Percentiles rank a stretch among this genome's conserved stretches.
Conservation (phyloP, 2,329 filamentous ascomycete genomes). For the Aspergillus clavatus region DNA sequence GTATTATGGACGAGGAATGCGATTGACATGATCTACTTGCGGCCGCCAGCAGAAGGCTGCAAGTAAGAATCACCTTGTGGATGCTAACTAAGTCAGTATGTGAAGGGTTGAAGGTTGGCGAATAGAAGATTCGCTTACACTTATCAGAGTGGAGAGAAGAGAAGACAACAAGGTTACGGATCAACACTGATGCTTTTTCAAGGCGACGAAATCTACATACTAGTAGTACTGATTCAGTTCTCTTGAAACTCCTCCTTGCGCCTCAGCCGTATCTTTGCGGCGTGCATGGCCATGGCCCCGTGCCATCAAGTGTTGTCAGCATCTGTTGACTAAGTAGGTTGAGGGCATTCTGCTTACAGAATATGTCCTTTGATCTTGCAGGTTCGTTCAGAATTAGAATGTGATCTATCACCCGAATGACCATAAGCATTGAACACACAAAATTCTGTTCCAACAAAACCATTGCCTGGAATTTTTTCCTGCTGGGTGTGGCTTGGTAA, state of each 20-base stretch:
- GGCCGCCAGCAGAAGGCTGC: neutral
- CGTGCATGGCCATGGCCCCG: conserved; percentile 4
- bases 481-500: too few relatives aligned
- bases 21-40: neutral
- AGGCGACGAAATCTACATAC: neutral
- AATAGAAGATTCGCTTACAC: neutral
- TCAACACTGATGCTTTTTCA: neutral
- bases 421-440: too few relatives aligned
- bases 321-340: conserved; percentile 8
- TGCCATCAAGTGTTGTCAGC: conserved; percentile 7
- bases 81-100: too few relatives aligned
- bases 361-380: too few relatives aligned
- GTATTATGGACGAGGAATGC: neutral
- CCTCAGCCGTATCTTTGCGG: neutral
- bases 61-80: neutral
- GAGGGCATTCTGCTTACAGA: too few relatives aligned
- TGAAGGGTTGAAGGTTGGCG: neutral
- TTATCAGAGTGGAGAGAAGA: neutral
- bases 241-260: neutral
- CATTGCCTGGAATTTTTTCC: too few relatives aligned
- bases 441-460: too few relatives aligned
- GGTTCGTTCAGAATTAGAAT: neutral
- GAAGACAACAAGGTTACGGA: too few relatives aligned
- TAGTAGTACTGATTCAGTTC: neutral
- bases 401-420: neutral